A percentile compares a stretch with the other conserved stretches of the same genome.
phyloP scores from a whole-genome alignment of 371 early-diverging fungal species.

The Mucor ambiguus region DNA sequence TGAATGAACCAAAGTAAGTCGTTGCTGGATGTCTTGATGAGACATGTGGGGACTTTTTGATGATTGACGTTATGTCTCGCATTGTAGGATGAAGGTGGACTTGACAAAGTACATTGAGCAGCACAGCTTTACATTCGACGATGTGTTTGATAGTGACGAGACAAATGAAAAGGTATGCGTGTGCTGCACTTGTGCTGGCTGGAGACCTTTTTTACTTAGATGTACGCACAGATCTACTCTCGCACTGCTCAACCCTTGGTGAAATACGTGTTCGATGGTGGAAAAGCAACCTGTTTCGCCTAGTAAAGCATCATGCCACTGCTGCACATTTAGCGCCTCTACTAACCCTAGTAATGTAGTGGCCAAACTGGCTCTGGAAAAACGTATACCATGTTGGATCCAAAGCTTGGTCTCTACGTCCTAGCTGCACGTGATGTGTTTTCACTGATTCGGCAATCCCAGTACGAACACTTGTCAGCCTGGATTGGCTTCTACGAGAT shows the following conservation, averaged over 20 bases:
- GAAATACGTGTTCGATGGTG: constrained; percentile 88
- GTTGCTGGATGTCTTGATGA: background rate
- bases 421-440: constrained; percentile 93
- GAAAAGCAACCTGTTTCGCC: constrained; percentile 97
- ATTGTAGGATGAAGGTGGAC: constrained; percentile 82
- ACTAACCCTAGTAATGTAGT: constrained; percentile 32
- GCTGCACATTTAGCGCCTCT: no score
- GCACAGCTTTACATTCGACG: constrained; percentile 94
- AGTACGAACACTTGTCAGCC: constrained; percentile 75
- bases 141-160: constrained; percentile 83
- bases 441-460: constrained; percentile 68
- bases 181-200: background rate
- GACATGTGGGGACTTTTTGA: background rate
- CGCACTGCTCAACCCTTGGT: constrained; percentile 90
- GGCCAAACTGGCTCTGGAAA: constrained; percentile 98
- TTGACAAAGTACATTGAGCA: constrained; percentile 92
- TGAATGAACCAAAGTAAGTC: constrained; percentile 87
- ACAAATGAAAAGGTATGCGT: constrained; percentile 74
- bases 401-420: constrained; percentile 84
- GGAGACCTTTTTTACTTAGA: background rate
- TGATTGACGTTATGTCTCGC: background rate
- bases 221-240: constrained; percentile 65
- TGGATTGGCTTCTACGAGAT: constrained; percentile 96
- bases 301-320: constrained; percentile 59
- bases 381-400: constrained; percentile 98